phyloP scores from a whole-genome alignment of 2,329 filamentous ascomycete species.

The Diplodia corticola region DNA sequence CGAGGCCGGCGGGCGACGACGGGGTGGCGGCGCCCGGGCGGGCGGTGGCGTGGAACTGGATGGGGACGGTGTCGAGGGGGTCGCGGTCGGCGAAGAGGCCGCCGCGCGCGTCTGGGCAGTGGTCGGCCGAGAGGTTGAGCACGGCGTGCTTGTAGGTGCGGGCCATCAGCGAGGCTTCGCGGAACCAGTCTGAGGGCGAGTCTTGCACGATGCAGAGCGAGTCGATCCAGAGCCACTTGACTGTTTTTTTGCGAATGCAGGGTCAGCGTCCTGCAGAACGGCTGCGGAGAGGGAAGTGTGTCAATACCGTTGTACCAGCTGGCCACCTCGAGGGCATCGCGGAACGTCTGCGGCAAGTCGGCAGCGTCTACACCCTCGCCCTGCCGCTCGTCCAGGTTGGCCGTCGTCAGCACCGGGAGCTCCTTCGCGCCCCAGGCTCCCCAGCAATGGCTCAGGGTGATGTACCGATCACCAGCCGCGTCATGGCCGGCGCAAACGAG shows the following conservation, averaged over 20 bases:
- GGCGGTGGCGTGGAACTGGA: background rate
- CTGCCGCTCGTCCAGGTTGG: background rate
- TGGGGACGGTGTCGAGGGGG: background rate
- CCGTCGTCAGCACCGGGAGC: background rate
- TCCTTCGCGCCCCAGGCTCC: background rate
- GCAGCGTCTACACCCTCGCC: background rate
- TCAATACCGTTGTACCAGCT: background rate
- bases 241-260: background rate
- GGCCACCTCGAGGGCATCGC: background rate
- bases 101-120: background rate
- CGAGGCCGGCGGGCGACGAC: background rate
- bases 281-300: too few species aligned
- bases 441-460: background rate
- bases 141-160: background rate
- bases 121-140: background rate
- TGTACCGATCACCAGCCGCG: background rate
- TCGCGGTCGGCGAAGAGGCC: background rate
- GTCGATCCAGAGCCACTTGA: background rate
- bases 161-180: background rate
- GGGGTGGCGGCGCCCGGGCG: background rate
- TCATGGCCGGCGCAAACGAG: background rate
- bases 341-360: background rate
- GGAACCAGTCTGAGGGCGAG: background rate
- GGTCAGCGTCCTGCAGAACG: too few species aligned
- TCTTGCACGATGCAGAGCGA: background rate